Base-by-base conservation (phyloP, 2,329 filamentous ascomycete genomes). In the Emmonsia crescens region DNA sequence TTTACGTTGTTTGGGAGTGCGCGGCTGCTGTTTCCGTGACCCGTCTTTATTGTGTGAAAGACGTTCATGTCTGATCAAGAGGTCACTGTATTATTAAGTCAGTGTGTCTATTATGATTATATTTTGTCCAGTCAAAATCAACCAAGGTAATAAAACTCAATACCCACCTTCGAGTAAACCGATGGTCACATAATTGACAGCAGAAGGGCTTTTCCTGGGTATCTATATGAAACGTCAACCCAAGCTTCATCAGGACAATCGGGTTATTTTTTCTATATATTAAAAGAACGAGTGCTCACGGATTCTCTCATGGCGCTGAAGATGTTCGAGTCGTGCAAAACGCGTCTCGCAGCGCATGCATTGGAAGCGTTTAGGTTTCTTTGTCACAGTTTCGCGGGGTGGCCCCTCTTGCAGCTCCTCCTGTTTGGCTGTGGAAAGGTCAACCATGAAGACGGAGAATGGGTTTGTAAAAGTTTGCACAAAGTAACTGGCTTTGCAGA, bases 121-220 rank as follows among this genome's bases (percentile, higher is more conserved):
- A 14, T 6, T 24, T 48, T 48, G n/a, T n/a, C 12, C 21, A 24
- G n/a, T 12, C 46, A 24, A 27, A 27, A 27, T 5, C 4, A 27
- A 48, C 9, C 21, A 27, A 48, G 16, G 10, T 27, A 27, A 27
- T 1, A 21, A 48, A 48, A 2, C 10, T 27, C 21, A 12, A 48
- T 27, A 21, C 46, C 21, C 46, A 75, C 74, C 74, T 76, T 66
- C 75, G 68, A 10, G 74, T 75, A 65, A 77, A 77, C 10, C 73
- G 74, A 64, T 74, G 74, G 49, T 75, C 74, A 65, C 75, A 77
- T 63, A 73, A 69, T 46, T 68, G 64, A 63, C 75, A 77, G 48
- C 68, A 66, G 66, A 76, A 77, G 8, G 75, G 75, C 65, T 76
- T 76, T 62, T 76, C 71, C 31, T 74, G 72, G 51, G 73, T 76